Percentiles rank a stretch among this genome's conserved stretches.
Conservation (phyloP, 257 asterid genomes). For the Solanum sitiens region DNA sequence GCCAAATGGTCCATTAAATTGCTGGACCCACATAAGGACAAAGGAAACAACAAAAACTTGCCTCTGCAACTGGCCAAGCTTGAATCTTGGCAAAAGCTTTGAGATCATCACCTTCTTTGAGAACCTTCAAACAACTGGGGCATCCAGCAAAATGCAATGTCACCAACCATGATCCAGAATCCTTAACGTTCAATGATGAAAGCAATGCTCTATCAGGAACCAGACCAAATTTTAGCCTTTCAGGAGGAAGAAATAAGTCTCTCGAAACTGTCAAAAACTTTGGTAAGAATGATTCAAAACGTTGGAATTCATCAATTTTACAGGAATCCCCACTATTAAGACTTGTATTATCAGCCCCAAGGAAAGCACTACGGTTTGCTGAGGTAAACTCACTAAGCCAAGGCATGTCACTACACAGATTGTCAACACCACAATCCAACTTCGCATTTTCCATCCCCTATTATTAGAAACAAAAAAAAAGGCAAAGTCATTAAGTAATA, state of each 20-base stretch:
- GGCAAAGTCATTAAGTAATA: conserved; percentile 2
- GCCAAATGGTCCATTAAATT: conserved; percentile 2
- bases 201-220: conserved; percentile 61
- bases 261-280: conserved; percentile 48
- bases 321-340: conserved; percentile 38
- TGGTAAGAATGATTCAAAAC: conserved; percentile 46
- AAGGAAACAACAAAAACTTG: conserved; percentile 24
- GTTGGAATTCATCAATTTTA: conserved; percentile 42
- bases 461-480: conserved; percentile 2
- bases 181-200: conserved; percentile 43
- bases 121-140: conserved; percentile 55
- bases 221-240: conserved; percentile 57
- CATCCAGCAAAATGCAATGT: conserved; percentile 56
- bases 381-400: conserved; percentile 37
- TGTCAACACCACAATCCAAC: conserved; percentile 41
- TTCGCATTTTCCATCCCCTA: conserved; percentile 40
- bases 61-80: conserved; percentile 61
- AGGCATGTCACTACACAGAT: conserved; percentile 24
- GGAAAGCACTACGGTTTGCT: conserved; percentile 29
- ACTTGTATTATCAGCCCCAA: conserved; percentile 32
- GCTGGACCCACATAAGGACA: background rate
- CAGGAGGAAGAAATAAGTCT: conserved; percentile 77
- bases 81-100: conserved; percentile 44
- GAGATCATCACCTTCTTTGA: conserved; percentile 54
- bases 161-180: conserved; percentile 53